Conservation (phyloP, 257 asterid genomes). For the Plectranthus barbatus region DNA sequence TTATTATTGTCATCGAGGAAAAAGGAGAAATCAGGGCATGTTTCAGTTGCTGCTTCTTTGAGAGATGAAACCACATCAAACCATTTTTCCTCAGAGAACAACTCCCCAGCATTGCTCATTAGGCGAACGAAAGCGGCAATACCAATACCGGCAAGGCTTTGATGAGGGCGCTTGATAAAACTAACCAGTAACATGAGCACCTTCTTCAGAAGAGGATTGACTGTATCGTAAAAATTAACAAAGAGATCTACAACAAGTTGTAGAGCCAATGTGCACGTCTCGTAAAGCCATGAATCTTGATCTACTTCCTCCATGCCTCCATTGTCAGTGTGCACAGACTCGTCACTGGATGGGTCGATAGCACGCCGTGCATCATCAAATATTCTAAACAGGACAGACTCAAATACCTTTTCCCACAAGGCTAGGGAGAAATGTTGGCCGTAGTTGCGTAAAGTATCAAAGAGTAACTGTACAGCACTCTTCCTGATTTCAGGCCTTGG, state of each 20-base stretch:
- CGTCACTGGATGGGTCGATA: conserved; percentile 74
- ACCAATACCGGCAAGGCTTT: conserved; percentile 97
- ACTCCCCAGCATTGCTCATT: conserved; percentile 92
- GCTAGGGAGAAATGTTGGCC: conserved; percentile 91
- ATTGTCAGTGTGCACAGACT: conserved; percentile 37
- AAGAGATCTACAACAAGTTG: conserved; percentile 97
- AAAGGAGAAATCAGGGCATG: conserved; percentile 85
- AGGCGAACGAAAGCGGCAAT: conserved; percentile 99
- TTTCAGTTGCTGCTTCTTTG: conserved; percentile 68
- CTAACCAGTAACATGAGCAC: conserved; percentile 76
- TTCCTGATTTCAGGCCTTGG: conserved; percentile 94
- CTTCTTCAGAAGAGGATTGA: conserved; percentile 83
- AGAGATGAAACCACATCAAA: conserved; percentile 79
- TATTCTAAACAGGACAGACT: conserved; percentile 88
- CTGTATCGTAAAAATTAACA: conserved; percentile 85
- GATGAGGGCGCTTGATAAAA: conserved; percentile 95
- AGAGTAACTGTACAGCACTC: conserved; percentile 86
- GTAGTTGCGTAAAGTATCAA: conserved; percentile 85
- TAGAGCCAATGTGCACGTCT: conserved; percentile 95
- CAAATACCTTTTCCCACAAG: conserved; percentile 97
- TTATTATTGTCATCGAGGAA: conserved; percentile 49
- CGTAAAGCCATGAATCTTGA: conserved; percentile 97
- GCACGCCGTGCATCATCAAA: conserved; percentile 92
- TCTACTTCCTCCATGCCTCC: conserved; percentile 65
- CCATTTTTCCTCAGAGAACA: conserved; percentile 94